A percentile compares a stretch with the other conserved stretches of the same genome.
phyloP scores from a whole-genome alignment of 352 stramenopile genomes.

The Globisporangium ultimum region DNA sequence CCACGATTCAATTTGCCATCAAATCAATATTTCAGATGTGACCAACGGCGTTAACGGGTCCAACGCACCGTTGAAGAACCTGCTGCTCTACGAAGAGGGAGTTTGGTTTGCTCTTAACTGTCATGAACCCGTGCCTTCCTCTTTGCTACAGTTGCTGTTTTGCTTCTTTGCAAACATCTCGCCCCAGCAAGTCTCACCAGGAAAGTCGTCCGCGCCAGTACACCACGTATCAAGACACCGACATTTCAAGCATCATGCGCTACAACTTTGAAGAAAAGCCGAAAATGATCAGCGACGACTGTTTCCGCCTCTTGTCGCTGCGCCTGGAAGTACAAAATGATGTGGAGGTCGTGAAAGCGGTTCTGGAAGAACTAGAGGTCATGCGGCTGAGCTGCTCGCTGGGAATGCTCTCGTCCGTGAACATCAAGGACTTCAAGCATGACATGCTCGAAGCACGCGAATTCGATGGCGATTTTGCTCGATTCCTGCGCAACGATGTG shows the following conservation, averaged over 20 bases:
- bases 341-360: constrained; percentile 62
- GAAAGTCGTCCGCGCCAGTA: too few species aligned
- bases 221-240: neutral
- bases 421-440: constrained; percentile 45
- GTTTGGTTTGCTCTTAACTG: neutral
- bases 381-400: constrained; percentile 59
- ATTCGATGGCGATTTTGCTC: constrained; percentile 62
- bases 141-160: neutral
- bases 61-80: neutral
- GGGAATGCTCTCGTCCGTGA: constrained; percentile 43
- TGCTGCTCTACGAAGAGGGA: neutral
- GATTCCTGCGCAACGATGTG: constrained; percentile 51
- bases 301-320: constrained; percentile 58
- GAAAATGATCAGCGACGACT: constrained; percentile 19
- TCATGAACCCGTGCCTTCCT: neutral
- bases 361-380: constrained; percentile 65
- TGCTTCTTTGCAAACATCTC: neutral
- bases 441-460: constrained; percentile 48
- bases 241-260: constrained; percentile 4
- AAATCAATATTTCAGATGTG: neutral
- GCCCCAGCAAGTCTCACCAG: neutral
- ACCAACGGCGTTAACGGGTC: neutral
- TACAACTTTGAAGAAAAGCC: neutral
- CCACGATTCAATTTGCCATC: neutral
- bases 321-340: constrained; percentile 59